These are phyloP conservation scores for Tolypocladium pustulatum DNA, from an alignment of 2,329 filamentous ascomycete species.

Conservation along the genomic window DNA sequence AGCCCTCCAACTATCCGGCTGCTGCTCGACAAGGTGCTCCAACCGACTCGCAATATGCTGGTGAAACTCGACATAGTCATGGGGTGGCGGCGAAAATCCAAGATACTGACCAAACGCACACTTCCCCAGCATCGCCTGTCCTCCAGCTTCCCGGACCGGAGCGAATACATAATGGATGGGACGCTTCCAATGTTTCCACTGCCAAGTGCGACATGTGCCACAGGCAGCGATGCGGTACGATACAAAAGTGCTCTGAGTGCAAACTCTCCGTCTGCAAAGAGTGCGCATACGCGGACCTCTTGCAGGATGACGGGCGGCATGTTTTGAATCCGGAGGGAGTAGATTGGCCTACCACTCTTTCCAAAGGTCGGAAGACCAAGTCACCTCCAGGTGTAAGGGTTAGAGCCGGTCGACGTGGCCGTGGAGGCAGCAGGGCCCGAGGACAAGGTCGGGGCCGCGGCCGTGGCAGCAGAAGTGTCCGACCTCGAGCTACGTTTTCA, in stretches of 20 bases:
- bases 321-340: conserved; percentile 8
- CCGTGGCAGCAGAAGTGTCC: background rate
- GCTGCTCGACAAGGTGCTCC: background rate
- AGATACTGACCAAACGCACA: background rate
- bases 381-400: background rate
- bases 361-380: background rate
- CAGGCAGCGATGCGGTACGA: conserved; percentile 10
- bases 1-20: background rate
- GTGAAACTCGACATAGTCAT: background rate
- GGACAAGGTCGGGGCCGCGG: background rate
- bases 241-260: conserved; percentile 14
- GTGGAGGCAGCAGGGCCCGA: background rate
- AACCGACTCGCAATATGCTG: background rate
- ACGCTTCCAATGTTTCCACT: conserved; percentile 10
- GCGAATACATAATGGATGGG: conserved; percentile 10
- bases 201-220: conserved; percentile 17
- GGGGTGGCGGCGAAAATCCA: background rate
- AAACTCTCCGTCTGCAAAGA: conserved; percentile 12
- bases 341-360: conserved; percentile 6
- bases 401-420: background rate
- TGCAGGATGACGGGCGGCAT: conserved; percentile 10
- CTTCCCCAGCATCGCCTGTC: background rate
- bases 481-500: background rate
- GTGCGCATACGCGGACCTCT: conserved; percentile 8
- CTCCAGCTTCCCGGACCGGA: conserved; percentile 1